phyloP scores from a whole-genome alignment of 495 filamentous ascomycete genomes.

The Corynascus novoguineensis region DNA sequence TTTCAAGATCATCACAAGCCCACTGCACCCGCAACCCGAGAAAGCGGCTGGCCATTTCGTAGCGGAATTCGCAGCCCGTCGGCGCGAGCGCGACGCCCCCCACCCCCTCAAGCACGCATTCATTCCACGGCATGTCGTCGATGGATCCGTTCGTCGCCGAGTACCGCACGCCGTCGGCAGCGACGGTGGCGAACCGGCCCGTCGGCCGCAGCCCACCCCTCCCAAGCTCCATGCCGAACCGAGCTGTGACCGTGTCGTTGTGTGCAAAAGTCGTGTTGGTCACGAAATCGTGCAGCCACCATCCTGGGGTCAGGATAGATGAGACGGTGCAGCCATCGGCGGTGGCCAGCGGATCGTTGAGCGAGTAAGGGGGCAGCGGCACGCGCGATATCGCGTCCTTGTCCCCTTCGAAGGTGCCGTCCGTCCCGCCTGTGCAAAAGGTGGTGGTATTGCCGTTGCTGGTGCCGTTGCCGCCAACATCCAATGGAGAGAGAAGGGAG shows the following conservation, averaged over 20 bases:
- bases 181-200: constrained; percentile 17
- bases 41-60: constrained; percentile 6
- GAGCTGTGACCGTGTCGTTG: constrained; percentile 8
- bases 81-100: constrained; percentile 19
- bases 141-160: neutral
- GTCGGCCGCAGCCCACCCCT: constrained; percentile 14
- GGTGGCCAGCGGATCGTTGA: constrained; percentile 24
- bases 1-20: constrained; percentile 27
- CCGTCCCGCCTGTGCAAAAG: constrained; percentile 17
- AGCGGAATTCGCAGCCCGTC: constrained; percentile 19
- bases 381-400: constrained; percentile 8
- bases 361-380: constrained; percentile 22
- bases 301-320: constrained; percentile 24
- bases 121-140: constrained; percentile 19
- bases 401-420: constrained; percentile 13
- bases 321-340: constrained; percentile 29
- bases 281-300: constrained; percentile 24
- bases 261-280: neutral
- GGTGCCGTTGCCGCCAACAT: too few species aligned
- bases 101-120: constrained; percentile 16
- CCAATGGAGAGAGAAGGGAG: too few species aligned
- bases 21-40: constrained; percentile 23
- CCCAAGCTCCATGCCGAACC: constrained; percentile 27
- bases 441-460: constrained; percentile 5
- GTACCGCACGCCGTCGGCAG: constrained; percentile 7